phyloP scores from a whole-genome alignment of 768 basidiomycete genomes.

The Coprinopsis marcescibilis region DNA sequence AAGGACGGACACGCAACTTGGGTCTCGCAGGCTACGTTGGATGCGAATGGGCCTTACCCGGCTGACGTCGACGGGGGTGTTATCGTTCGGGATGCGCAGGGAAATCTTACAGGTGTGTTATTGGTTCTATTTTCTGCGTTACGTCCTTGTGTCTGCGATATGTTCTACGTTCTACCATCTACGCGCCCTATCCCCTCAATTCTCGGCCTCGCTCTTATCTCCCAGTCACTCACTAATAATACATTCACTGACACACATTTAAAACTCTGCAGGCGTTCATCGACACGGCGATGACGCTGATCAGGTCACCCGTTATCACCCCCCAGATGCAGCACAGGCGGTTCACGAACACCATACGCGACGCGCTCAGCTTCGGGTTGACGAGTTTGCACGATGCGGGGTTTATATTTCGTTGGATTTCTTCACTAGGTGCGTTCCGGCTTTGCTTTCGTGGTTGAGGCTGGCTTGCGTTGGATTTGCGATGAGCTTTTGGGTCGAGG shows the following conservation, averaged over 20 bases:
- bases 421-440: conserved; percentile 50
- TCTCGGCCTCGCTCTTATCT: not conserved
- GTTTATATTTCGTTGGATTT: conserved; percentile 59
- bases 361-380: conserved; percentile 67
- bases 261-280: conserved; percentile 58
- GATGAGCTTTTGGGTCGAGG: too few species aligned
- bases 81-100: conserved; percentile 61
- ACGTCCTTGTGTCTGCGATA: too few species aligned
- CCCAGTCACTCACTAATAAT: not conserved
- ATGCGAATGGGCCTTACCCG: conserved; percentile 57
- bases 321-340: conserved; percentile 53
- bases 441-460: not conserved
- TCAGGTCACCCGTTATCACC: conserved; percentile 57
- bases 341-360: conserved; percentile 55
- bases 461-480: too few species aligned
- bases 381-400: conserved; percentile 88
- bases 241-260: too few species aligned
- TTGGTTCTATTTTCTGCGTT: not conserved
- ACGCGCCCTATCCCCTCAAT: too few species aligned
- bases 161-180: too few species aligned
- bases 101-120: conserved; percentile 62
- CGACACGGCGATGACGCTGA: conserved; percentile 80
- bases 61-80: conserved; percentile 73
- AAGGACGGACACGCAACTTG: conserved; percentile 89
- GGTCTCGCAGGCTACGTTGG: conserved; percentile 63